Base-by-base conservation (phyloP, 169 alveolate species). In the Perkinsus marinus region DNA sequence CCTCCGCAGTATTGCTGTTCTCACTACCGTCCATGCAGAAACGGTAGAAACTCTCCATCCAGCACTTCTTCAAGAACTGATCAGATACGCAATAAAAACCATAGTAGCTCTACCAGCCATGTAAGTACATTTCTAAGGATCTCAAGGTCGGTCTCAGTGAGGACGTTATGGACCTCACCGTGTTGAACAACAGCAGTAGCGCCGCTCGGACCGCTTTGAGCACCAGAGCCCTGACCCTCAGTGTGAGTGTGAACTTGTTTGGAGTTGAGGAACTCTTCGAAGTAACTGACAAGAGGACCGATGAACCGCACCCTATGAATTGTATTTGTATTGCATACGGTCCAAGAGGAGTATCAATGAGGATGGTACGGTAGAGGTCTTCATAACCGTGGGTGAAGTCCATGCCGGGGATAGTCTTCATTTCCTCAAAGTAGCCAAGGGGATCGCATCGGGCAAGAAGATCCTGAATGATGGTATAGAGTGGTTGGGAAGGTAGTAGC, bases 331-430 rank as follows among this genome's bases (percentile, higher is more conserved):
- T 57, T 26, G 5, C 22, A n/a, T 57, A 57, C 79, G 79, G 79
- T 57, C 99, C 99, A 47, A 99, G 98, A 3, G 99, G 99, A 39
- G 99, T 98, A 94, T 99, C 99, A 90, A 99, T 96, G 30, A 99
- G 97, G 26, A 99, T 98, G 90, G 98, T 97, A 93, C 98, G 97
- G 93, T 98, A 98, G 92, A 99, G 97, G 68, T 98, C 99, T 92
- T 97, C 99, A 92, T 96, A 97, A 90, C 99, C 98, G 69, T 98
- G 97, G 91, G 98, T 97, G 91, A 97, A 93, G 93, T 99, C 99
- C 92, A 98, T 95, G 89, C 97, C 95, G 91, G 97, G 95, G 43
- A 99, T 96, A 39, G 99, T 98, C 91, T 97, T 97, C 94, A 99
- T 98, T 93, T 98, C 99, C 39, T 99, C 99, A 95, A 98, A 98